Percentiles rank a stretch among this genome's conserved stretches.
phyloP scores from a whole-genome alignment of 108 stramenopile species.

The Nannochloropsis salina region DNA sequence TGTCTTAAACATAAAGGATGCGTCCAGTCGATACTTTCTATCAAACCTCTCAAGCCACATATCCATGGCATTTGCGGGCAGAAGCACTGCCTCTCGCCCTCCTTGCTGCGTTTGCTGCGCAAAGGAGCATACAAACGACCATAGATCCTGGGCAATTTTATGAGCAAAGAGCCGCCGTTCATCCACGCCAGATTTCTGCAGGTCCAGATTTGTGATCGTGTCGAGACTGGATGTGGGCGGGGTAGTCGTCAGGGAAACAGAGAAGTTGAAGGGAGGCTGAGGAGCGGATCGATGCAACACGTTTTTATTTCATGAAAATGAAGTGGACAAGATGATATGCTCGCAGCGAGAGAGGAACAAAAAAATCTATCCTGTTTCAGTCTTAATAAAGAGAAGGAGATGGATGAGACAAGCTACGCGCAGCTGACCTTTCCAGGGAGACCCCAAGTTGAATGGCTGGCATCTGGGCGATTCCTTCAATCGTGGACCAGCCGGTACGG shows the following conservation, averaged over 20 bases:
- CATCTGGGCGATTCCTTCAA: constrained; percentile 17
- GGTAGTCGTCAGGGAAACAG: background rate
- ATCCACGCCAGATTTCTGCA: constrained; percentile 30
- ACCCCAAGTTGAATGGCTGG: constrained; percentile 39
- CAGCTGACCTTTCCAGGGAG: constrained; percentile 26
- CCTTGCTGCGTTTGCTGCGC: constrained; percentile 23
- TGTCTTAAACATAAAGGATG: constrained; percentile 34
- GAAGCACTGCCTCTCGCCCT: constrained; percentile 26
- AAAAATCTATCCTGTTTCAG: no score
- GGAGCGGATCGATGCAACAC: background rate
- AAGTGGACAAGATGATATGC: no score
- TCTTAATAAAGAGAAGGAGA: background rate
- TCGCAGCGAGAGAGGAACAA: no score
- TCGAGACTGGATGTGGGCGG: constrained; percentile 20
- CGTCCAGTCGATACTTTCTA: constrained; percentile 32
- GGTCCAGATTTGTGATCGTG: constrained; percentile 30
- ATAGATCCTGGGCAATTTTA: constrained; percentile 35
- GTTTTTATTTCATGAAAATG: no score
- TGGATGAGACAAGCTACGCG: background rate
- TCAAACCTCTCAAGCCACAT: constrained; percentile 33
- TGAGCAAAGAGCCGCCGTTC: constrained; percentile 34
- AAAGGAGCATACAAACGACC: constrained; percentile 31
- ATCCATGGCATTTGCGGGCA: constrained; percentile 35
- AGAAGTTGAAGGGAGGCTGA: background rate
- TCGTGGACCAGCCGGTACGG: constrained; percentile 32